phyloP scores from a whole-genome alignment of 805 yeast genomes.

The Cephaloascus fragrans region DNA sequence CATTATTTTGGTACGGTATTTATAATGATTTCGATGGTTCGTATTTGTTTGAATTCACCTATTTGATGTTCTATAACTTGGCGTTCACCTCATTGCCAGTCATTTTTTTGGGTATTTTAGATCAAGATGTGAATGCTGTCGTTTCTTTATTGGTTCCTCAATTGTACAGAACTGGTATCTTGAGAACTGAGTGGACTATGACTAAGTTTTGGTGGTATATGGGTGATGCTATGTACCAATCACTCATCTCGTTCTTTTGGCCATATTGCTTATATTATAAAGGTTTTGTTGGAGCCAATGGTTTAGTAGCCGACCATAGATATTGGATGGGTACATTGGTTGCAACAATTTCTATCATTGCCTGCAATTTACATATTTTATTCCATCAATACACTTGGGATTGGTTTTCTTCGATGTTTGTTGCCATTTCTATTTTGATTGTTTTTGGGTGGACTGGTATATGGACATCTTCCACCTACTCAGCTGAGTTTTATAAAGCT shows the following conservation, averaged over 20 bases:
- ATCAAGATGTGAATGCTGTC: slow-evolving; percentile 64
- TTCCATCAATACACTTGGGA: slow-evolving; percentile 76
- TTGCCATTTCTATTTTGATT: slow-evolving; percentile 46
- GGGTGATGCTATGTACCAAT: slow-evolving; percentile 65
- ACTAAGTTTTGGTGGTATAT: slow-evolving; percentile 51
- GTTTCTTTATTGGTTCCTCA: slow-evolving; percentile 63
- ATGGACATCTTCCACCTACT: slow-evolving; percentile 49
- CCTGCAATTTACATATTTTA: slow-evolving; percentile 59
- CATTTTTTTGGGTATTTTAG: slow-evolving; percentile 60
- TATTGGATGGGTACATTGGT: slow-evolving; percentile 63
- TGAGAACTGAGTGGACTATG: slow-evolving; percentile 54
- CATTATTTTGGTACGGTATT: slow-evolving; percentile 71
- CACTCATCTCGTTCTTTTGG: slow-evolving; percentile 59
- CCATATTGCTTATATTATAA: slow-evolving; percentile 47
- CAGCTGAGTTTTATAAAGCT: slow-evolving; percentile 58
- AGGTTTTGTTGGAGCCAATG: slow-evolving; percentile 41
- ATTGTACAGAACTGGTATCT: slow-evolving; percentile 57
- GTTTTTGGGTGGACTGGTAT: slow-evolving; percentile 74
- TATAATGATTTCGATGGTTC: slow-evolving; percentile 66
- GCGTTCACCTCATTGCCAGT: slow-evolving; percentile 78
- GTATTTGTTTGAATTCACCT: slow-evolving; percentile 69
- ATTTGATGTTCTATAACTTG: slow-evolving; percentile 68
- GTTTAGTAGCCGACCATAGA: slow-evolving; percentile 58
- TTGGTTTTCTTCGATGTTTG: slow-evolving; percentile 53
- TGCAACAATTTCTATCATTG: slow-evolving; percentile 53